These are phyloP conservation scores for Ramularia endophylla DNA, from an alignment of 2,329 filamentous ascomycete genomes.

Conservation along the genomic window DNA sequence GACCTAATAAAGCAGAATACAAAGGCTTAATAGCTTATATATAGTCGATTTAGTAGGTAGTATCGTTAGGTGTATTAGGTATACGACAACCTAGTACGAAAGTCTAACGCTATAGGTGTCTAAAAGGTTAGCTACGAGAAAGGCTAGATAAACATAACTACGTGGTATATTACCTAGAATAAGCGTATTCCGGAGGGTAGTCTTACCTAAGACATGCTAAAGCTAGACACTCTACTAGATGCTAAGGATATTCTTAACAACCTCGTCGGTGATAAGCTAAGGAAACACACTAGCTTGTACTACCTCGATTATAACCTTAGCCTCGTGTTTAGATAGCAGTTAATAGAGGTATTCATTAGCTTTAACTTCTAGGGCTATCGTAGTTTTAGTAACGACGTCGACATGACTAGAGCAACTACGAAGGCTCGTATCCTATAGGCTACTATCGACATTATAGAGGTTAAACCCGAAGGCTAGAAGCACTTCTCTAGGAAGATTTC, in stretches of 20 bases:
- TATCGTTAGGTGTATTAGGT: too few relatives aligned
- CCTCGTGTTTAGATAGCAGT: neutral
- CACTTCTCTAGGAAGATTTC: neutral
- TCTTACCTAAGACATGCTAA: neutral
- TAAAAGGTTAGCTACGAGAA: neutral
- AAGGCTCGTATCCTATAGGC: neutral
- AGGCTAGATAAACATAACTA: neutral
- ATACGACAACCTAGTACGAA: neutral
- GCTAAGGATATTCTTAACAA: neutral
- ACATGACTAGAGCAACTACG: neutral
- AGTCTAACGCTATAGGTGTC: neutral
- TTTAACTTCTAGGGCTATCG: neutral
- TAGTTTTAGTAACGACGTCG: neutral
- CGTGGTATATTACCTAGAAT: too few relatives aligned
- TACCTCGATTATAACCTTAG: neutral
- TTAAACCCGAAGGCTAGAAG: neutral
- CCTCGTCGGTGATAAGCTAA: too few relatives aligned
- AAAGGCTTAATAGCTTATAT: neutral
- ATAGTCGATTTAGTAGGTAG: too few relatives aligned
- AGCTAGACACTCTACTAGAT: neutral
- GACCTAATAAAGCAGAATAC: neutral
- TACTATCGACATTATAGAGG: neutral
- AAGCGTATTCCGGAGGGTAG: neutral
- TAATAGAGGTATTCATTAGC: neutral
- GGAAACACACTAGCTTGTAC: too few relatives aligned